Evolutionary conservation across 305 asterid genomes (phyloP).

Genomic region (Fraxinus nigra): DNA sequence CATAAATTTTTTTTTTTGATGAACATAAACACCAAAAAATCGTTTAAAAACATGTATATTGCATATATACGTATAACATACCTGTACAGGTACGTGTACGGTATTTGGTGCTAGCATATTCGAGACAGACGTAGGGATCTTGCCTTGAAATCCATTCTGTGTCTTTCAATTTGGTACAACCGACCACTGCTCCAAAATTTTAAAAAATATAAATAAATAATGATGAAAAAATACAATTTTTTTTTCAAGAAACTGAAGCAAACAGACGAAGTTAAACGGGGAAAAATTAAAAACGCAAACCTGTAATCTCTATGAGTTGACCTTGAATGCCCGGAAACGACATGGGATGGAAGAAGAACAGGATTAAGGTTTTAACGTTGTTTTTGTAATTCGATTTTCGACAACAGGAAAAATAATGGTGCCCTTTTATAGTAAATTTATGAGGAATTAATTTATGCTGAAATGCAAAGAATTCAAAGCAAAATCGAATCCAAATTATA

Average conservation of each 20-base stretch:
- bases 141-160: slow-evolving; percentile 58
- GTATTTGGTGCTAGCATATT: slow-evolving; percentile 18
- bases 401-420: background rate
- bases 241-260: background rate
- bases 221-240: background rate
- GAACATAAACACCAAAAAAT: background rate
- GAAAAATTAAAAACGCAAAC: slow-evolving; percentile 26
- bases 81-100: background rate
- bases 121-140: slow-evolving; percentile 55
- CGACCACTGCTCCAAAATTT: background rate
- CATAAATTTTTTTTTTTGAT: background rate
- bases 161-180: slow-evolving; percentile 42
- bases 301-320: slow-evolving; percentile 80
- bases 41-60: background rate
- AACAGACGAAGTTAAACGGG: background rate
- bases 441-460: background rate
- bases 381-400: background rate
- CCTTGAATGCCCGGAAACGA: slow-evolving; percentile 79
- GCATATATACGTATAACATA: background rate
- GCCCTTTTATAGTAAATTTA: background rate
- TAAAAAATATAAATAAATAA: background rate
- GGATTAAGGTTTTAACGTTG: slow-evolving; percentile 10
- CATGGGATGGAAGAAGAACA: slow-evolving; percentile 41
- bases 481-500: background rate
- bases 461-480: background rate